These are phyloP conservation scores for Berberis vulgaris DNA, from an alignment of 164 flowering plant genomes.

Conservation along the genomic window DNA sequence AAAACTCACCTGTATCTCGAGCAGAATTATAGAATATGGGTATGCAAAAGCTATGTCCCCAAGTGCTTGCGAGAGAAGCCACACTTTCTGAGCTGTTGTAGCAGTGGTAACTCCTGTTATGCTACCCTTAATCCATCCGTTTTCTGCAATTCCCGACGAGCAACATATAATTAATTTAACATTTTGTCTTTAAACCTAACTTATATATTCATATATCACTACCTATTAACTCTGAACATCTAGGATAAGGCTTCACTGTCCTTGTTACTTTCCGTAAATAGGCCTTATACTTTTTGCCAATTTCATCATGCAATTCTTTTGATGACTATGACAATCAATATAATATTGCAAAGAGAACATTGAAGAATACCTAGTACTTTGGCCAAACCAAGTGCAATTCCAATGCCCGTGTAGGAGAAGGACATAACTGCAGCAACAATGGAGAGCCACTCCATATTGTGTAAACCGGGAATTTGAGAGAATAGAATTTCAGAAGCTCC, in stretches of 20 bases:
- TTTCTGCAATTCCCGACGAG: constrained; percentile 27
- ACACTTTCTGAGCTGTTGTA: constrained; percentile 33
- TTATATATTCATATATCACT: neutral
- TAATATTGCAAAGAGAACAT: neutral
- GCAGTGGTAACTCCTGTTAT: constrained; percentile 39
- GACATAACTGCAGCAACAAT: constrained; percentile 38
- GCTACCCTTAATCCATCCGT: constrained; percentile 49
- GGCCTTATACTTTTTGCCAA: too few species aligned
- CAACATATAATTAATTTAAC: neutral
- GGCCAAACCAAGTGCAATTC: constrained; percentile 48
- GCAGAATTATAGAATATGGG: constrained; percentile 54
- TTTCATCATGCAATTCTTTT: too few species aligned
- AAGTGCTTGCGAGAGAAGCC: constrained; percentile 53
- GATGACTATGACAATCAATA: neutral
- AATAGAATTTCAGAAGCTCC: constrained; percentile 50
- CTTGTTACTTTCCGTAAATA: too few species aligned
- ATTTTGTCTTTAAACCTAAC: neutral
- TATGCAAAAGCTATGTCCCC: constrained; percentile 87
- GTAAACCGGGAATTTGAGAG: constrained; percentile 75
- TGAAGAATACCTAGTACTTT: constrained; percentile 42
- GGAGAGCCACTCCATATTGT: constrained; percentile 56
- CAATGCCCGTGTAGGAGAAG: constrained; percentile 46
- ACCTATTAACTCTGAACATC: too few species aligned
- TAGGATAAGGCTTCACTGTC: too few species aligned
- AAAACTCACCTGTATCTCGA: constrained; percentile 62